A percentile compares a stretch with the other conserved stretches of the same genome.
phyloP scores from a whole-genome alignment of 805 yeast genomes.

The Myxozyma nipponensis region DNA sequence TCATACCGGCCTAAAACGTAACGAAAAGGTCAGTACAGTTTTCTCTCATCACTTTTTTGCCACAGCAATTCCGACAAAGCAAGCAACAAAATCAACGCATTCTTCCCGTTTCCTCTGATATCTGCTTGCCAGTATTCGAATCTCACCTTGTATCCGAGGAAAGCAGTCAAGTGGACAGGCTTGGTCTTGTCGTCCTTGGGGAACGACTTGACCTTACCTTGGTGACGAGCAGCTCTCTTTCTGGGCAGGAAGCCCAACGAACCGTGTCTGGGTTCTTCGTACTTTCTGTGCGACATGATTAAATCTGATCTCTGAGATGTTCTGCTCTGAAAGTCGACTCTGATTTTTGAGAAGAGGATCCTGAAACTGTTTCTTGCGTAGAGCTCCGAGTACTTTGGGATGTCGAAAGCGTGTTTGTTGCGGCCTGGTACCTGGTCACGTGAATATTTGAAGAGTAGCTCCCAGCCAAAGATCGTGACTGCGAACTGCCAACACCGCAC shows the following conservation, averaged over 20 bases:
- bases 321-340: not conserved
- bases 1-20: constrained; percentile 85
- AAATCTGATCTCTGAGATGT: constrained; percentile 4
- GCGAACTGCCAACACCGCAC: too few relatives aligned
- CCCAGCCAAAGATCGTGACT: too few relatives aligned
- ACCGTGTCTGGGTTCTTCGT: constrained; percentile 99
- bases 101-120: too few relatives aligned
- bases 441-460: too few relatives aligned
- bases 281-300: constrained; percentile 99
- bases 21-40: not conserved
- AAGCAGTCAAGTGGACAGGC: constrained; percentile 98
- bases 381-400: not conserved
- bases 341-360: not conserved
- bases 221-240: constrained; percentile 98
- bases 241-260: constrained; percentile 99
- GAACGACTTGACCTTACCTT: constrained; percentile 99
- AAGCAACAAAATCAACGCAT: too few relatives aligned
- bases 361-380: too few relatives aligned
- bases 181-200: constrained; percentile 97
- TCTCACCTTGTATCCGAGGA: constrained; percentile 86
- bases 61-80: too few relatives aligned
- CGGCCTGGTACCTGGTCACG: too few relatives aligned
- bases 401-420: not conserved
- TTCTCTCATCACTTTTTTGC: not conserved
- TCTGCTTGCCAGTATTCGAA: too few relatives aligned